Percentiles rank a stretch among this genome's conserved stretches.
phyloP scores from a whole-genome alignment of 805 yeast genomes.

The Pichia cephalocereana region DNA sequence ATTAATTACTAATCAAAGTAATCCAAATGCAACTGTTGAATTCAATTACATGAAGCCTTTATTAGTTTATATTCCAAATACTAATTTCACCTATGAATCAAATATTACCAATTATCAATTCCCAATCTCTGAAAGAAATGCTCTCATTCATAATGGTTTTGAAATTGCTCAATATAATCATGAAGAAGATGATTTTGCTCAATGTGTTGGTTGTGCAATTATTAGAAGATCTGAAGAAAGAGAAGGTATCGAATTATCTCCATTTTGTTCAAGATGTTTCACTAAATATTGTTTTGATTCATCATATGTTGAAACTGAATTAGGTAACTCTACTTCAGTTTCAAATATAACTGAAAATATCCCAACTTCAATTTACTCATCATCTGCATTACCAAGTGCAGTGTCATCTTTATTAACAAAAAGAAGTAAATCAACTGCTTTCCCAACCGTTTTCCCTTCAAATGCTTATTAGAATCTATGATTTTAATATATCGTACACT shows the following conservation, averaged over 20 bases:
- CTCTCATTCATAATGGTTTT: conserved; percentile 63
- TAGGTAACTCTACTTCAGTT: neutral
- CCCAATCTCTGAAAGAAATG: conserved; percentile 45
- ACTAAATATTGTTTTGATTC: conserved; percentile 48
- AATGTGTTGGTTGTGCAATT: conserved; percentile 76
- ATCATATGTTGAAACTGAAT: conserved; percentile 1
- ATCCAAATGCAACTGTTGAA: conserved; percentile 12
- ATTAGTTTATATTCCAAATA: conserved; percentile 65
- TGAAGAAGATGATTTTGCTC: conserved; percentile 43
- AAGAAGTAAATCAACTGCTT: conserved; percentile 1
- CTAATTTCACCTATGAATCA: conserved; percentile 46
- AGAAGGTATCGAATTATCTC: conserved; percentile 34
- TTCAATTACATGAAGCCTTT: conserved; percentile 48
- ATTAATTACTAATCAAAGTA: conserved; percentile 31
- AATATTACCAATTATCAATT: conserved; percentile 56
- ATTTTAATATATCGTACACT: no score
- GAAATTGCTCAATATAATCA: conserved; percentile 58
- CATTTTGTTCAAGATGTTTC: conserved; percentile 62
- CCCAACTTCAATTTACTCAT: conserved; percentile 11
- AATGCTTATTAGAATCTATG: neutral
- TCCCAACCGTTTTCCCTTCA: conserved; percentile 5
- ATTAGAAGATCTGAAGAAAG: conserved; percentile 69
- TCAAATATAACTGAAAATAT: conserved; percentile 2
- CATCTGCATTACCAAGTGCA: conserved; percentile 8
- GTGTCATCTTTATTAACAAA: conserved; percentile 8